These are phyloP conservation scores for Collybiopsis luxurians DNA, from an alignment of 768 basidiomycete genomes.

Conservation along the genomic window DNA sequence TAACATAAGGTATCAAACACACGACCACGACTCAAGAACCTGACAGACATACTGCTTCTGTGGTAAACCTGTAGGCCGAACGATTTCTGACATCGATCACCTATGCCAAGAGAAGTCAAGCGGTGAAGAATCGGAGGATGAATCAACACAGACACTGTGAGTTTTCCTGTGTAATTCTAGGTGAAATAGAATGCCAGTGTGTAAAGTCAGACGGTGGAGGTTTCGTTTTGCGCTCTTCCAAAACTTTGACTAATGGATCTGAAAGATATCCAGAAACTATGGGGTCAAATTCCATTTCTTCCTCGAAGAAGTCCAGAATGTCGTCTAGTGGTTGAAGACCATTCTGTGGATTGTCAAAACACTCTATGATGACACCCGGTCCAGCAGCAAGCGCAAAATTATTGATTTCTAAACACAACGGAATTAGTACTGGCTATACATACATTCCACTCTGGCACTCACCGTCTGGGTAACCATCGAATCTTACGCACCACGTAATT, in stretches of 20 bases:
- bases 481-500: neutral
- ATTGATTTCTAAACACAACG: neutral
- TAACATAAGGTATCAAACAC: no score
- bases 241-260: neutral
- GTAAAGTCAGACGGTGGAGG: constrained; percentile 6
- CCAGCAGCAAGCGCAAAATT: constrained; percentile 8
- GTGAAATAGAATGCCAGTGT: constrained; percentile 4
- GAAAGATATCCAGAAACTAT: constrained; percentile 1
- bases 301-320: neutral
- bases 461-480: neutral
- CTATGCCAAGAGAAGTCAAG: neutral
- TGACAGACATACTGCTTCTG: constrained; percentile 10
- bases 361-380: neutral
- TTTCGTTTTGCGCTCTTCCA: neutral
- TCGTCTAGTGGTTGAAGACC: neutral
- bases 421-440: neutral
- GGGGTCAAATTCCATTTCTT: neutral
- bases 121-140: neutral
- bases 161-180: neutral
- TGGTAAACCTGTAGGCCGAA: constrained; percentile 3
- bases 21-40: no score
- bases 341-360: neutral
- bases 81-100: constrained; percentile 10
- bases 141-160: constrained; percentile 6
- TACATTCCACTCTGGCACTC: neutral